These are phyloP conservation scores for Cyclocybe cylindracea DNA, from an alignment of 768 basidiomycete genomes.

Conservation along the genomic window DNA sequence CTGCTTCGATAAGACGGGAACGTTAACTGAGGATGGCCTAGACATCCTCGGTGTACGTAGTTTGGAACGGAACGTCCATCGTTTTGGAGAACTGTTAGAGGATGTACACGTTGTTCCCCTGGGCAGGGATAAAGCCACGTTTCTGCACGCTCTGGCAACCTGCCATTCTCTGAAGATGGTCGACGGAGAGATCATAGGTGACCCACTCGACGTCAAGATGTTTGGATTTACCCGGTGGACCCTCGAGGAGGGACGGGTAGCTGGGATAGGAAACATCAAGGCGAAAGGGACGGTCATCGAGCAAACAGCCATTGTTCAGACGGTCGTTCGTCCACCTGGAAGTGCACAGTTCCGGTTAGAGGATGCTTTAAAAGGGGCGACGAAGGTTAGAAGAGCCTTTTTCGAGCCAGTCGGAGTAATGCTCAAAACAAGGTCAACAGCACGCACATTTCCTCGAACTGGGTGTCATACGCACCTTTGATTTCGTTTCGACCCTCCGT, in stretches of 20 bases:
- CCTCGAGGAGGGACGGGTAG: constrained; percentile 84
- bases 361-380: constrained; percentile 85
- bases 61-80: constrained; percentile 70
- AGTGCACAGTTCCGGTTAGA: constrained; percentile 87
- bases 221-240: constrained; percentile 97
- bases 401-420: not conserved
- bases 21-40: constrained; percentile 95
- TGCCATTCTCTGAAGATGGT: constrained; percentile 95
- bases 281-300: constrained; percentile 60
- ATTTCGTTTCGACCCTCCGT: constrained; percentile 91
- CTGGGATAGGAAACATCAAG: constrained; percentile 73
- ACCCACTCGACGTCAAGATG: constrained; percentile 97
- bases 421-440: constrained; percentile 37
- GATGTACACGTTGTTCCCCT: constrained; percentile 85
- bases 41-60: constrained; percentile 94
- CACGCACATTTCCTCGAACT: constrained; percentile 96
- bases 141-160: constrained; percentile 91
- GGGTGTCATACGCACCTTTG: constrained; percentile 94
- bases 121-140: constrained; percentile 72
- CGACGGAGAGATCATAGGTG: constrained; percentile 86
- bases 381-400: constrained; percentile 54
- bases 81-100: constrained; percentile 89
- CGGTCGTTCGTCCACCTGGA: constrained; percentile 95
- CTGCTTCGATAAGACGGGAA: constrained; percentile 99
- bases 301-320: constrained; percentile 91